These are phyloP conservation scores for Tieghemostelium lacteum DNA, from an alignment of 78 protist species.

Conservation along the genomic window DNA sequence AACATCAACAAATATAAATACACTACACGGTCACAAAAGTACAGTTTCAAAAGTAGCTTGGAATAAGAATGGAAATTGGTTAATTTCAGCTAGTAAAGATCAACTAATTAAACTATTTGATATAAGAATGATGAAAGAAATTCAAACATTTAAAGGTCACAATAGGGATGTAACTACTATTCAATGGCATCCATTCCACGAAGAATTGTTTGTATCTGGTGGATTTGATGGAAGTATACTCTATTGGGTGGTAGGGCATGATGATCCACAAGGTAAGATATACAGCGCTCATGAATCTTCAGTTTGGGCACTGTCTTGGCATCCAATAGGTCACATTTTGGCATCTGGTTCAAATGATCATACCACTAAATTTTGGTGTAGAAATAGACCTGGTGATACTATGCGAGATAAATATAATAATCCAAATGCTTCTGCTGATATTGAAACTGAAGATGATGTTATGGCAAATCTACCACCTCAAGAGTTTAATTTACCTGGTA, in stretches of 20 bases:
- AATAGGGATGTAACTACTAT: slow-evolving; percentile 86
- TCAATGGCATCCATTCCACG: slow-evolving; percentile 92
- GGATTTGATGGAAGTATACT: slow-evolving; percentile 91
- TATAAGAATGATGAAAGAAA: slow-evolving; percentile 88
- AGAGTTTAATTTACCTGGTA: slow-evolving; percentile 16
- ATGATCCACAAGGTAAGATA: slow-evolving; percentile 78
- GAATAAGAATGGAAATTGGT: slow-evolving; percentile 92
- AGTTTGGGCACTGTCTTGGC: slow-evolving; percentile 94
- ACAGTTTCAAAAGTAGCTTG: slow-evolving; percentile 83
- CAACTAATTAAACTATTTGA: slow-evolving; percentile 89
- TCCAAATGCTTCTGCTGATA: slow-evolving; percentile 50
- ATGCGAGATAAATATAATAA: slow-evolving; percentile 83
- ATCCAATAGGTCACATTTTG: slow-evolving; percentile 96
- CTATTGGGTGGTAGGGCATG: slow-evolving; percentile 88
- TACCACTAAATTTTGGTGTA: slow-evolving; percentile 92
- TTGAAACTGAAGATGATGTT: slow-evolving; percentile 61
- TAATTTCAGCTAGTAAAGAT: slow-evolving; percentile 89
- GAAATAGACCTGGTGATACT: slow-evolving; percentile 86
- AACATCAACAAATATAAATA: slow-evolving; percentile 58
- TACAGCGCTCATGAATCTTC: slow-evolving; percentile 85
- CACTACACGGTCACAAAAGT: slow-evolving; percentile 89
- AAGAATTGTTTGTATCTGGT: slow-evolving; percentile 89
- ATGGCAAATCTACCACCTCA: neutral
- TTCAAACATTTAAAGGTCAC: slow-evolving; percentile 91
- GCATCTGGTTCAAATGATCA: slow-evolving; percentile 87